phyloP scores from a whole-genome alignment of 2,329 filamentous ascomycete genomes.

The Karstenula rhodostoma region DNA sequence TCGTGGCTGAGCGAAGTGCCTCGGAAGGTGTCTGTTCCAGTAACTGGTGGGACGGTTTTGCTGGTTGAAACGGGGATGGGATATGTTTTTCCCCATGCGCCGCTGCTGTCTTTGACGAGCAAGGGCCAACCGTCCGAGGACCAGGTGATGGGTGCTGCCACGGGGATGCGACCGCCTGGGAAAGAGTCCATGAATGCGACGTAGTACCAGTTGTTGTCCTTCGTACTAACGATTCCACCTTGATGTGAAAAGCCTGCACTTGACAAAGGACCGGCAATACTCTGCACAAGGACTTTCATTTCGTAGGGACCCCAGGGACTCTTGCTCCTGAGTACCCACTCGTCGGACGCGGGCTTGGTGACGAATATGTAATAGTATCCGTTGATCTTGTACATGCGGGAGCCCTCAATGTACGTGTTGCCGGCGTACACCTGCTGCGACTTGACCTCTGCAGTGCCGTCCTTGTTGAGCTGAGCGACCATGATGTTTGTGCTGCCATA shows the following conservation, averaged over 20 bases:
- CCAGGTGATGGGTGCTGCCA: conserved; percentile 64
- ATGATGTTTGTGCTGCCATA: conserved; percentile 61
- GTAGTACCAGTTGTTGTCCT: conserved; percentile 65
- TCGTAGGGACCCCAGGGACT: conserved; percentile 64
- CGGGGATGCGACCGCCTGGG: conserved; percentile 65
- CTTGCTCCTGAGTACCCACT: conserved; percentile 60
- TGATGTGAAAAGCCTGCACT: conserved; percentile 62
- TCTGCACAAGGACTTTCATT: conserved; percentile 54
- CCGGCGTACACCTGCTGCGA: conserved; percentile 55
- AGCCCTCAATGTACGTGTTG: conserved; percentile 58
- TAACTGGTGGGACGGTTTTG: conserved; percentile 41
- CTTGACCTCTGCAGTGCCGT: conserved; percentile 58
- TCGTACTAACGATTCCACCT: conserved; percentile 63
- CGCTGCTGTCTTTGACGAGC: conserved; percentile 53
- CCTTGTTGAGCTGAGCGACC: conserved; percentile 60
- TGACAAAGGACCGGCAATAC: conserved; percentile 54
- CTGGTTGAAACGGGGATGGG: conserved; percentile 41
- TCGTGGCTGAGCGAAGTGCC: conserved; percentile 53
- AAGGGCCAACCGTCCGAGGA: conserved; percentile 61
- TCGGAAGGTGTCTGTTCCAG: conserved; percentile 58
- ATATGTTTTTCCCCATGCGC: conserved; percentile 60
- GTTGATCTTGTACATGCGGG: conserved; percentile 66
- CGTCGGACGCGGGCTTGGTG: conserved; percentile 56
- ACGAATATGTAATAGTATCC: conserved; percentile 65
- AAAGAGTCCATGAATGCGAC: conserved; percentile 65